Evolutionary conservation across 768 basidiomycete genomes (phyloP).

Genomic region (Naganishia antarctica): DNA sequence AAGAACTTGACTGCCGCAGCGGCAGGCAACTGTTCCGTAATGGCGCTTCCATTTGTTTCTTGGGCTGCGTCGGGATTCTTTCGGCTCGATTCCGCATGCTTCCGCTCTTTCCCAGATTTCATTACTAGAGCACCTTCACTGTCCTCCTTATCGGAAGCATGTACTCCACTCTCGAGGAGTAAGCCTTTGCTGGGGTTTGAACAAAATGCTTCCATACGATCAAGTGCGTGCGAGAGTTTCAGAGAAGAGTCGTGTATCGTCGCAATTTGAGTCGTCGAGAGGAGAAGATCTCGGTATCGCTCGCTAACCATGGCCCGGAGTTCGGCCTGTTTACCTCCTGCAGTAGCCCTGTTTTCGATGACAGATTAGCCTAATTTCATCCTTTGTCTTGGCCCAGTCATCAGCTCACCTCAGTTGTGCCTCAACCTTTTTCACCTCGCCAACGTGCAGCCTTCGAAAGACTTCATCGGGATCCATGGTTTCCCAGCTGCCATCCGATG

Average conservation of each 20-base stretch:
- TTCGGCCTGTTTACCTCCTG: conserved; percentile 47
- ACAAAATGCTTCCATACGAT: conserved; percentile 37
- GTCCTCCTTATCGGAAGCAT: not conserved
- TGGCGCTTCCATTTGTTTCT: conserved; percentile 4
- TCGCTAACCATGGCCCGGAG: conserved; percentile 45
- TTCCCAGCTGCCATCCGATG: conserved; percentile 39
- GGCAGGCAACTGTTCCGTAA: conserved; percentile 49
- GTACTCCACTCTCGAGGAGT: no score
- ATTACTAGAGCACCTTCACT: conserved; percentile 6
- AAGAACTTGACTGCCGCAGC: conserved; percentile 88
- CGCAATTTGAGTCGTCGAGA: conserved; percentile 47
- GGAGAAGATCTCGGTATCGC: conserved; percentile 48
- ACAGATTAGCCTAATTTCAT: not conserved
- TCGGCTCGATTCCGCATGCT: not conserved
- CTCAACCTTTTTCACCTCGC: conserved; percentile 46
- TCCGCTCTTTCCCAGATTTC: not conserved
- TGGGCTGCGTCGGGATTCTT: not conserved
- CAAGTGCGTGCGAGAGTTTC: conserved; percentile 35
- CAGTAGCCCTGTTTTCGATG: conserved; percentile 32
- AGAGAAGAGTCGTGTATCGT: conserved; percentile 43
- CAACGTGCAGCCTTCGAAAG: conserved; percentile 40
- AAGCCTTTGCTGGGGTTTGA: conserved; percentile 29
- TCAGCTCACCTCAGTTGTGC: conserved; percentile 32
- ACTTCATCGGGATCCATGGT: conserved; percentile 48
- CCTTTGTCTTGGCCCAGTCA: not conserved